A percentile compares a stretch with the other conserved stretches of the same genome.
phyloP scores from a whole-genome alignment of 2,329 filamentous ascomycete species.

The Aspergillus neoniger region DNA sequence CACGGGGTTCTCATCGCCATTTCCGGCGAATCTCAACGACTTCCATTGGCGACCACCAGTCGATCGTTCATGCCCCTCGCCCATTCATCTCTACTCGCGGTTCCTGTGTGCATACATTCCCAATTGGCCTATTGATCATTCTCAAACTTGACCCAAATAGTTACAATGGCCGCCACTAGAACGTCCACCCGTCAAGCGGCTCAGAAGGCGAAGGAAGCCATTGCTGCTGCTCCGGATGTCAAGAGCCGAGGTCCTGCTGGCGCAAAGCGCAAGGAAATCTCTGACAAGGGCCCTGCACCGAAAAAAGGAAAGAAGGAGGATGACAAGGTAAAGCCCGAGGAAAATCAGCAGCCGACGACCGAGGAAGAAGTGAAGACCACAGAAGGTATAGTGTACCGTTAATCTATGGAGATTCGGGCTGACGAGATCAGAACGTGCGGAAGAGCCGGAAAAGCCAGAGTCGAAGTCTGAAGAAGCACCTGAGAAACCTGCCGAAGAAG shows the following conservation, averaged over 20 bases:
- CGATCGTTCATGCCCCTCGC: neutral
- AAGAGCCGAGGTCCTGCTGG: conserved; percentile 31
- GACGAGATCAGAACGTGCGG: neutral
- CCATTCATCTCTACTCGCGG: neutral
- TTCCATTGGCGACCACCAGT: neutral
- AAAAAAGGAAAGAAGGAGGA: conserved; percentile 45
- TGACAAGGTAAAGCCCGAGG: conserved; percentile 13
- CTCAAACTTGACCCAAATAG: neutral
- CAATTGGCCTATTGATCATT: neutral
- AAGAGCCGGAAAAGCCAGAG: conserved; percentile 1
- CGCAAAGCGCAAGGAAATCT: conserved; percentile 44
- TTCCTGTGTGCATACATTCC: neutral
- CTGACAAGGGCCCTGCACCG: conserved; percentile 26
- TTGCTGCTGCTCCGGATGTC: conserved; percentile 34
- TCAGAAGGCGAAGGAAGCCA: conserved; percentile 47
- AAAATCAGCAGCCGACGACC: conserved; percentile 12
- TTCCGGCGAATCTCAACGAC: neutral
- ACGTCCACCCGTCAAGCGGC: conserved; percentile 48
- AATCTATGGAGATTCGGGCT: neutral
- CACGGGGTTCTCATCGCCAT: conserved; percentile 27
- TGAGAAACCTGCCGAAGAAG: conserved; percentile 15
- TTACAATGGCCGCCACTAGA: conserved; percentile 34
- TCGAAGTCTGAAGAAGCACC: conserved; percentile 4
- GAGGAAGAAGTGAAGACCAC: conserved; percentile 16
- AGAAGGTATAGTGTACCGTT: conserved; percentile 5